A percentile compares a stretch with the other conserved stretches of the same genome.
Conservation (phyloP, 495 filamentous ascomycete species). For the Sporormia fimetaria region DNA sequence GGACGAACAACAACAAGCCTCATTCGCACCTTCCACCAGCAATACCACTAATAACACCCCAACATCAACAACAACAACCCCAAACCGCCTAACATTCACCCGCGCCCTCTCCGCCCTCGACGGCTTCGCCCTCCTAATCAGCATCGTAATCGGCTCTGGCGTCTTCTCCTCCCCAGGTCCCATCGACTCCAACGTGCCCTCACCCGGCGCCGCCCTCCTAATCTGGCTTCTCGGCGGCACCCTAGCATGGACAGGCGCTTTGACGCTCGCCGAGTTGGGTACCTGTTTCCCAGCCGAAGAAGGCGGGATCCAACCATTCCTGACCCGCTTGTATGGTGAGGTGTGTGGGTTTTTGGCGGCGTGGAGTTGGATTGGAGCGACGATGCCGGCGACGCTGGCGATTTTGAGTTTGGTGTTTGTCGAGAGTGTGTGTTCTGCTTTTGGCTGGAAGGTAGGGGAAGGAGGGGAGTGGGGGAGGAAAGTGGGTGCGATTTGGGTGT, state of each 20-base stretch:
- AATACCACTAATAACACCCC: background rate
- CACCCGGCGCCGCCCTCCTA: conserved; percentile 40
- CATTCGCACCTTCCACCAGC: background rate
- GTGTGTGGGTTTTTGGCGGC: conserved; percentile 43
- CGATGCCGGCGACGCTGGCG: conserved; percentile 47
- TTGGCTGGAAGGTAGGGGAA: conserved; percentile 26
- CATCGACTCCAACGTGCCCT: conserved; percentile 47
- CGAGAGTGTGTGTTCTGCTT: conserved; percentile 35
- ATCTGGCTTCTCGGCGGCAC: conserved; percentile 44
- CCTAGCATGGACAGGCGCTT: conserved; percentile 47
- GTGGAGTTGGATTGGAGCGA: conserved; percentile 48
- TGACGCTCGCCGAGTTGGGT: conserved; percentile 44
- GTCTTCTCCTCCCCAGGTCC: conserved; percentile 46
- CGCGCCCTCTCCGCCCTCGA: conserved; percentile 40
- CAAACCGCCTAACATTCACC: conserved; percentile 33
- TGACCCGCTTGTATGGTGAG: conserved; percentile 46
- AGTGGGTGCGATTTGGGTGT: conserved; percentile 37
- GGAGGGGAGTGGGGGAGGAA: no score
- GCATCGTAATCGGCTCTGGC: conserved; percentile 45
- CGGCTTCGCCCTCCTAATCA: conserved; percentile 45
- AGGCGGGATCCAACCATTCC: conserved; percentile 46
- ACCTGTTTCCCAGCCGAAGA: conserved; percentile 42
- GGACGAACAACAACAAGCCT: background rate
- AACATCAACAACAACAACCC: background rate
- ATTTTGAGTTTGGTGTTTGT: conserved; percentile 50